phyloP scores from a whole-genome alignment of 495 filamentous ascomycete genomes.

The Xylaria longipes region DNA sequence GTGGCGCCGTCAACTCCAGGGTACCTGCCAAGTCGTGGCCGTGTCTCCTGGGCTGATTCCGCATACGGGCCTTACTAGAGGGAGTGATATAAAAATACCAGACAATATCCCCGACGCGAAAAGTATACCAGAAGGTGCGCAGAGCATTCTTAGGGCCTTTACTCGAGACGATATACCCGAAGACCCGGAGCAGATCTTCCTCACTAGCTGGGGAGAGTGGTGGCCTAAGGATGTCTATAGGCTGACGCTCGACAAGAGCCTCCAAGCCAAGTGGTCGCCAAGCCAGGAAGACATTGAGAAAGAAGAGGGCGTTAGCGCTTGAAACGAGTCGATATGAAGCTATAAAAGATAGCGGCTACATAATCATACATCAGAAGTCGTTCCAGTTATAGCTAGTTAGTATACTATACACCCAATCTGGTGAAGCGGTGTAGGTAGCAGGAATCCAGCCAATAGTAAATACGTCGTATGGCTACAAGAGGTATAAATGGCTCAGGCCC shows the following conservation, averaged over 20 bases:
- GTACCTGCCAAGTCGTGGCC: slow-evolving; percentile 46
- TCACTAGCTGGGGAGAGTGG: slow-evolving; percentile 58
- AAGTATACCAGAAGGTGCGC: slow-evolving; percentile 46
- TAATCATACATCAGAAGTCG: background rate
- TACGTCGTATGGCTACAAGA: background rate
- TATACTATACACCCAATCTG: no score
- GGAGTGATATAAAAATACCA: slow-evolving; percentile 25
- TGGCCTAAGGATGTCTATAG: slow-evolving; percentile 50
- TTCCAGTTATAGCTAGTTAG: background rate
- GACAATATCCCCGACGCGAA: slow-evolving; percentile 46
- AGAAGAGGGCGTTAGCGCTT: slow-evolving; percentile 42
- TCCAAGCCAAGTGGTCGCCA: slow-evolving; percentile 55
- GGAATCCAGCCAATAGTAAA: background rate
- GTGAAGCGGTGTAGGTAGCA: background rate
- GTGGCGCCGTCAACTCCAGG: slow-evolving; percentile 55
- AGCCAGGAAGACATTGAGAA: slow-evolving; percentile 50
- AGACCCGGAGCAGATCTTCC: slow-evolving; percentile 53
- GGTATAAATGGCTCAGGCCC: background rate
- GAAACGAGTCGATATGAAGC: background rate
- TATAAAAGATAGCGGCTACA: background rate
- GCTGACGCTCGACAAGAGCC: slow-evolving; percentile 43
- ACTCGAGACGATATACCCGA: slow-evolving; percentile 50
- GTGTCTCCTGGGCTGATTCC: slow-evolving; percentile 54
- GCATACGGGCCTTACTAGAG: slow-evolving; percentile 40
- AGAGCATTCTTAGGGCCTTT: slow-evolving; percentile 49